Conservation (phyloP, 140 eudicot species). For the Erigeron philadelphicus region DNA sequence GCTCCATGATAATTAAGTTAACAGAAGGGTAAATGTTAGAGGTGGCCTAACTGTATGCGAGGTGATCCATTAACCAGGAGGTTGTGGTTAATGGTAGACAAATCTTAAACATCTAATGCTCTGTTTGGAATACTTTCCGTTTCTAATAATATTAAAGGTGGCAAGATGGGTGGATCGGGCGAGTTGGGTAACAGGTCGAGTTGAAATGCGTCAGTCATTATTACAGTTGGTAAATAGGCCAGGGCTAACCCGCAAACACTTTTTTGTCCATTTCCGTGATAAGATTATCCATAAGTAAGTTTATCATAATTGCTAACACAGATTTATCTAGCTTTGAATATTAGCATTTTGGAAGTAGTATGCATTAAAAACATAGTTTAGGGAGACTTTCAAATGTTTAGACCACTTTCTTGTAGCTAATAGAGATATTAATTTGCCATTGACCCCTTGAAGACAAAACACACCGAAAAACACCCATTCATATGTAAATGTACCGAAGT, state of each 20-base stretch:
- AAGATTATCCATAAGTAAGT: neutral
- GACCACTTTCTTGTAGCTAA: neutral
- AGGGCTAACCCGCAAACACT: neutral
- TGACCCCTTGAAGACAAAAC: neutral
- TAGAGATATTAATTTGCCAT: neutral
- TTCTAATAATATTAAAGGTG: neutral
- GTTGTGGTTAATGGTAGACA: no score
- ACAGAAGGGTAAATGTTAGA: neutral
- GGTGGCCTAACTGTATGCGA: neutral
- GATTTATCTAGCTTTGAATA: neutral
- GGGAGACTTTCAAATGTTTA: neutral
- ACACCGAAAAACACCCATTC: neutral
- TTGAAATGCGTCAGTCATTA: neutral
- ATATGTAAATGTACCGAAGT: neutral
- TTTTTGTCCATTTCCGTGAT: neutral
- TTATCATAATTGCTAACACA: neutral
- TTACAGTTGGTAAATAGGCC: neutral
- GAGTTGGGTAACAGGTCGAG: neutral
- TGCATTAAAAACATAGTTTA: neutral
- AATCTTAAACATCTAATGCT: no score
- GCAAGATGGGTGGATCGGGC: neutral
- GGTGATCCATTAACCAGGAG: no score
- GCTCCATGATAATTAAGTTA: neutral
- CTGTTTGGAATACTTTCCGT: no score
- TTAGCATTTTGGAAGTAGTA: neutral